Conservation (phyloP, 441 rosid genomes). For the Viola pubescens region DNA sequence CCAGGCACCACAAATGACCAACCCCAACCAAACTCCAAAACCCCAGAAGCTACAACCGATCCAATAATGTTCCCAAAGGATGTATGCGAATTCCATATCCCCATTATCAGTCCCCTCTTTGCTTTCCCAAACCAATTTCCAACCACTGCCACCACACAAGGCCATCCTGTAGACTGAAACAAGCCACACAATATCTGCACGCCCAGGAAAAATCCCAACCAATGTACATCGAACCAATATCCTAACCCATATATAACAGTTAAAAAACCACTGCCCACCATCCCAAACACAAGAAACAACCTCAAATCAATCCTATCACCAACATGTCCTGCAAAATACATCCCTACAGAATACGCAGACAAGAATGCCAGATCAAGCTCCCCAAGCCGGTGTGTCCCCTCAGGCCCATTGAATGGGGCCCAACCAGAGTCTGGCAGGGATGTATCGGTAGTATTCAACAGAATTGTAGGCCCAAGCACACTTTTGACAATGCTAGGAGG, state of each 20-base stretch:
- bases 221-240: slow-evolving; percentile 71
- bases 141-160: slow-evolving; percentile 84
- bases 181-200: slow-evolving; percentile 78
- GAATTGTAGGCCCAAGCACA: slow-evolving; percentile 53
- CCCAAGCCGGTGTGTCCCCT: slow-evolving; percentile 67
- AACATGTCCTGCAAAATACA: slow-evolving; percentile 83
- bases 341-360: slow-evolving; percentile 61
- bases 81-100: slow-evolving; percentile 85
- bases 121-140: slow-evolving; percentile 92
- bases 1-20: slow-evolving; percentile 92
- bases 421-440: slow-evolving; percentile 47
- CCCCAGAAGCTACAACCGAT: slow-evolving; percentile 66
- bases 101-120: slow-evolving; percentile 93
- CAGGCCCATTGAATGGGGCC: slow-evolving; percentile 67
- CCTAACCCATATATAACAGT: slow-evolving; percentile 70
- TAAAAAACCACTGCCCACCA: slow-evolving; percentile 78
- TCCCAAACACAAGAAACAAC: slow-evolving; percentile 78
- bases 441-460: slow-evolving; percentile 22
- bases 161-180: slow-evolving; percentile 93
- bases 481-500: slow-evolving; percentile 95
- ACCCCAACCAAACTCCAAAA: slow-evolving; percentile 95
- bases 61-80: slow-evolving; percentile 82
- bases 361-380: slow-evolving; percentile 89
- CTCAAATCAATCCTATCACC: slow-evolving; percentile 83
- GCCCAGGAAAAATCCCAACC: slow-evolving; percentile 41